phyloP scores from a whole-genome alignment of 371 early-diverging fungal species.

The Capillidium heterosporum region DNA sequence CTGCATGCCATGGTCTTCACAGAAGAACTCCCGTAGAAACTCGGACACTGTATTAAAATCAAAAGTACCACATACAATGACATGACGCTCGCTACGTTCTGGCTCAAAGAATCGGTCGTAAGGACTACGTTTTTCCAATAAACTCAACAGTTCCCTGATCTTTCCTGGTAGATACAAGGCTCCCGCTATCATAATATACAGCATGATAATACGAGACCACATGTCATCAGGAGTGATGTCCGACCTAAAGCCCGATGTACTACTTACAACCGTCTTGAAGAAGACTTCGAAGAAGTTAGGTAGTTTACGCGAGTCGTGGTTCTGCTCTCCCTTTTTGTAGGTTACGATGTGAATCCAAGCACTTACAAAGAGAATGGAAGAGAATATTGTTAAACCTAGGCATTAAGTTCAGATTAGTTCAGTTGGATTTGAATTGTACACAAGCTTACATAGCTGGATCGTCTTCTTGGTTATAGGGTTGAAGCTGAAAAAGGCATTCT shows the following conservation, averaged over 20 bases:
- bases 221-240: constrained; percentile 33
- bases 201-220: constrained; percentile 28
- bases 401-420: background rate
- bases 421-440: background rate
- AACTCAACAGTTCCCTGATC: constrained; percentile 32
- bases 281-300: constrained; percentile 40
- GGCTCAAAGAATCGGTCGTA: constrained; percentile 24
- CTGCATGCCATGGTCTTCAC: constrained; percentile 33
- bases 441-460: constrained; percentile 14
- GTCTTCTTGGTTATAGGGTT: constrained; percentile 29
- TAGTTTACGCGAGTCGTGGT: constrained; percentile 1
- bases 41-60: constrained; percentile 27
- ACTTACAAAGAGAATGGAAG: constrained; percentile 36
- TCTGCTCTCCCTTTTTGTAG: constrained; percentile 19
- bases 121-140: constrained; percentile 25
- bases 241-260: constrained; percentile 33
- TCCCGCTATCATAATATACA: constrained; percentile 45
- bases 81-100: constrained; percentile 25
- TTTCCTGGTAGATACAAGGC: constrained; percentile 42
- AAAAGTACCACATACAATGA: constrained; percentile 37
- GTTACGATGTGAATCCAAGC: constrained; percentile 38
- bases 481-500: constrained; percentile 23
- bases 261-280: constrained; percentile 28
- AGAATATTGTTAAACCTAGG: constrained; percentile 19
- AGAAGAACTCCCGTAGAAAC: constrained; percentile 53